Percentiles rank a stretch among this genome's conserved stretches.
Evolutionary conservation across 192 early-diverging fungal genomes (phyloP).

Genomic region (Coemansia sp.): DNA sequence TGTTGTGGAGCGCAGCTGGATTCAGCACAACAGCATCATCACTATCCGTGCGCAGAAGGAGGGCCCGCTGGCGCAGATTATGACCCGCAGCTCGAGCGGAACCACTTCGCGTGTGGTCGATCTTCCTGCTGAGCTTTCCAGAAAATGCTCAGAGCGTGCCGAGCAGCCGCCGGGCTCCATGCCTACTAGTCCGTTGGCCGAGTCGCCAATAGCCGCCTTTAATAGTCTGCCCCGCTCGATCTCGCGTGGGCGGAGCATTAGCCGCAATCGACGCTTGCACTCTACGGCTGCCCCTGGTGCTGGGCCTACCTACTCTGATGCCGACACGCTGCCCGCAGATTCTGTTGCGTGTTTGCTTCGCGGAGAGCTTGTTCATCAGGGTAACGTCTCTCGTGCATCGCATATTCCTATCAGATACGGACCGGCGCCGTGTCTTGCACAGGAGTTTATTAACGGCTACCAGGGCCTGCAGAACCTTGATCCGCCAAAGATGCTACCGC

Average conservation of each 20-base stretch:
- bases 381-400: slow-evolving; percentile 11
- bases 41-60: slow-evolving; percentile 68
- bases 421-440: slow-evolving; percentile 41
- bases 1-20: slow-evolving; percentile 67
- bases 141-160: slow-evolving; percentile 27
- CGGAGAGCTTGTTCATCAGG: slow-evolving; percentile 32
- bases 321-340: slow-evolving; percentile 26
- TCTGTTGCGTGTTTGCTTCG: slow-evolving; percentile 39
- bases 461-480: slow-evolving; percentile 65
- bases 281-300: slow-evolving; percentile 9
- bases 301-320: slow-evolving; percentile 8
- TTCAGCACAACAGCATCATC: slow-evolving; percentile 83
- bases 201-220: slow-evolving; percentile 49
- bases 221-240: slow-evolving; percentile 9
- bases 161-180: slow-evolving; percentile 11
- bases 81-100: slow-evolving; percentile 78
- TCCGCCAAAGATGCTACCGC: slow-evolving; percentile 62
- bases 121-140: slow-evolving; percentile 39
- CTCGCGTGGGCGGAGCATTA: slow-evolving; percentile 37
- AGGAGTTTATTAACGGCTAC: slow-evolving; percentile 60
- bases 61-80: slow-evolving; percentile 77
- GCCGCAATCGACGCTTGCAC: slow-evolving; percentile 32
- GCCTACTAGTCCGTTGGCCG: slow-evolving; percentile 31
- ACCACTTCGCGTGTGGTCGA: slow-evolving; percentile 63
- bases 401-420: slow-evolving; percentile 39